Conservation (phyloP, 1,284 basidiomycete genomes). For the Trametes polyzona region DNA sequence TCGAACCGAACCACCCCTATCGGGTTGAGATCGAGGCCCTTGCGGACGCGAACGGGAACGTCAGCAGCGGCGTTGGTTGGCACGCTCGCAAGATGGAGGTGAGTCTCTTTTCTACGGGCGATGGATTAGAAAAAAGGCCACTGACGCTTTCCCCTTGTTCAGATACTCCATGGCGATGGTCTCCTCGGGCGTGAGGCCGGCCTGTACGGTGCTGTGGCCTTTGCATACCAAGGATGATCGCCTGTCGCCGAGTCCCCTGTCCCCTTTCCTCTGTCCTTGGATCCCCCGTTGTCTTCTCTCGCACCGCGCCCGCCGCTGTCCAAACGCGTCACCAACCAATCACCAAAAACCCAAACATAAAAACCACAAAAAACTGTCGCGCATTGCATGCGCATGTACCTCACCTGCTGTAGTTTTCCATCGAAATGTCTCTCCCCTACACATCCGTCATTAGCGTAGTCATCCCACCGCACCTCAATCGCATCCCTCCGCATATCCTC, state of each 20-base stretch:
- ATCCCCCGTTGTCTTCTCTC: neutral
- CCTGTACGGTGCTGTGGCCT: slow-evolving; percentile 90
- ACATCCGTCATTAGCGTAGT: no score
- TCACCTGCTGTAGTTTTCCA: no score
- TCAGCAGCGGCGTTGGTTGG: slow-evolving; percentile 92
- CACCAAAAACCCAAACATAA: neutral
- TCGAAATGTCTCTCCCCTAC: no score
- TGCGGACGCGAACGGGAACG: slow-evolving; percentile 86
- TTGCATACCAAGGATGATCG: slow-evolving; percentile 82
- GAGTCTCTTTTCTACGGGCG: slow-evolving; percentile 32
- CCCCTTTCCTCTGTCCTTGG: neutral
- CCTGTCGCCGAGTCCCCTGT: neutral
- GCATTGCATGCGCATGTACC: no score
- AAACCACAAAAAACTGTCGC: no score
- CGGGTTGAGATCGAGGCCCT: slow-evolving; percentile 71
- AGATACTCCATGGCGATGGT: slow-evolving; percentile 79
- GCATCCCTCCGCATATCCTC: no score
- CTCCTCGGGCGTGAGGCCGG: slow-evolving; percentile 93
- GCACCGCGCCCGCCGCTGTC: no score
- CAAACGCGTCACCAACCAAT: no score
- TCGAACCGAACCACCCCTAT: slow-evolving; percentile 67
- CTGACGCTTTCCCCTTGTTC: no score
- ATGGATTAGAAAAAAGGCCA: no score
- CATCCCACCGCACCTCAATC: no score
- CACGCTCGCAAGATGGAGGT: slow-evolving; percentile 98